Conservation (phyloP, 176 grass and related monocot genomes). For the Carex littledalei region DNA sequence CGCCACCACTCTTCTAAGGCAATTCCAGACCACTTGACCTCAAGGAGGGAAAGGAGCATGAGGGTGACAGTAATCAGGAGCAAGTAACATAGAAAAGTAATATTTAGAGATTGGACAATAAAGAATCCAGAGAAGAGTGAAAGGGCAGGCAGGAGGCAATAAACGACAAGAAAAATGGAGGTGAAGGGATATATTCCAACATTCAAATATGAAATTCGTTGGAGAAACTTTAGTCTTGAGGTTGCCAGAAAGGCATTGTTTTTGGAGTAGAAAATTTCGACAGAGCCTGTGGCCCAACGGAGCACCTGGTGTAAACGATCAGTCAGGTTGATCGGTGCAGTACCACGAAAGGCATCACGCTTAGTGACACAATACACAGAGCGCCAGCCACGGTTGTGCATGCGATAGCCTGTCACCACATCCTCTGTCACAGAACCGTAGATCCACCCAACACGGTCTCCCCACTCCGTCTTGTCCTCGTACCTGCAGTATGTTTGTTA, state of each 20-base stretch:
- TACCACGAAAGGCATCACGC: slow-evolving; percentile 32
- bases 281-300: slow-evolving; percentile 38
- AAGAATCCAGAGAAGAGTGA: slow-evolving; percentile 82
- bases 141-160: slow-evolving; percentile 78
- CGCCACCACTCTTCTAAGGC: slow-evolving; percentile 73
- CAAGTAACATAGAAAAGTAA: slow-evolving; percentile 63
- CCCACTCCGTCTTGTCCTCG: slow-evolving; percentile 37
- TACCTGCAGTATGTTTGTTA: slow-evolving; percentile 16
- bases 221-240: slow-evolving; percentile 29
- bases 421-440: slow-evolving; percentile 38
- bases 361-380: slow-evolving; percentile 39
- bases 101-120: slow-evolving; percentile 69
- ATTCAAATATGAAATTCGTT: slow-evolving; percentile 68
- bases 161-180: slow-evolving; percentile 78
- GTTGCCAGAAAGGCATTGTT: slow-evolving; percentile 30
- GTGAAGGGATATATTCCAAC: slow-evolving; percentile 94
- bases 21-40: slow-evolving; percentile 92
- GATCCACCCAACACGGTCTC: slow-evolving; percentile 37
- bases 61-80: slow-evolving; percentile 63
- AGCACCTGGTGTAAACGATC: slow-evolving; percentile 32
- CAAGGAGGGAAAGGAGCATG: slow-evolving; percentile 59
- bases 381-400: slow-evolving; percentile 39
- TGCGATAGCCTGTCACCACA: slow-evolving; percentile 35
- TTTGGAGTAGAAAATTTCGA: slow-evolving; percentile 39
- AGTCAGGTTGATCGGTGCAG: slow-evolving; percentile 30